Evolutionary conservation across 2,329 filamentous ascomycete genomes (phyloP).

Genomic region (Dothideomycetes sp.): DNA sequence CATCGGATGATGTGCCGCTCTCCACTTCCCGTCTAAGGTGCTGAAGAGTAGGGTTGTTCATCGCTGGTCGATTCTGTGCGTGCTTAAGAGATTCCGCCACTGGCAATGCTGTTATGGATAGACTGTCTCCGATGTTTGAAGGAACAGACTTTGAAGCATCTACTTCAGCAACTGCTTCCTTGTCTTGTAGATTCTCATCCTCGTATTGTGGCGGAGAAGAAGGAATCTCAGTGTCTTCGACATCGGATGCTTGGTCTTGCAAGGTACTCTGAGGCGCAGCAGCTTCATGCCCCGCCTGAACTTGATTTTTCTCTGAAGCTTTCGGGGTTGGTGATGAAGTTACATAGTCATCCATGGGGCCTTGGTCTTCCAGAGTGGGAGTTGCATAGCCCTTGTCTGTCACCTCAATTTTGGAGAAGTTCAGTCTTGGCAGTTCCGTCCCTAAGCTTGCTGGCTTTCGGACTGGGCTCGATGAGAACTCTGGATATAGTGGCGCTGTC

Average conservation of each 20-base stretch:
- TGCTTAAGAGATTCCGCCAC: not conserved
- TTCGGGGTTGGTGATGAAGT: conserved; percentile 46
- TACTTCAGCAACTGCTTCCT: not conserved
- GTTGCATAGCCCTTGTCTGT: conserved; percentile 30
- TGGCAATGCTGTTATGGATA: not conserved
- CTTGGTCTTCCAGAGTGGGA: conserved; percentile 32
- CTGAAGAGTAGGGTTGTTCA: not conserved
- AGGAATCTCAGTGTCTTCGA: conserved; percentile 13
- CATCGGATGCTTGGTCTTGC: conserved; percentile 2
- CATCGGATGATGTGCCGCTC: not conserved
- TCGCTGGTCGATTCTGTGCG: not conserved
- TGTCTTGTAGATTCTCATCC: conserved; percentile 11
- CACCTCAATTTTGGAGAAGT: conserved; percentile 21
- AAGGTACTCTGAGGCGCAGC: not conserved
- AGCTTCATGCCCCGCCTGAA: no score
- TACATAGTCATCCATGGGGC: conserved; percentile 37
- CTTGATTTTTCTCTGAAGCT: conserved; percentile 22
- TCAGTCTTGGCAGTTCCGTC: conserved; percentile 19
- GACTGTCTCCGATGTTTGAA: not conserved
- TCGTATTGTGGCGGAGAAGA: conserved; percentile 15
- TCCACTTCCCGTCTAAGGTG: not conserved
- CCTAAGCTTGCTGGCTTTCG: conserved; percentile 19
- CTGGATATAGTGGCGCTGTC: conserved; percentile 57
- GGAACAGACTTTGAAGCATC: not conserved
- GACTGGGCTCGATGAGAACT: conserved; percentile 50